Evolutionary conservation across 2,329 filamentous ascomycete species (phyloP), one percentile per base, ranked within the genome.

Genomic region (Pochonia chlamydosporia): DNA sequence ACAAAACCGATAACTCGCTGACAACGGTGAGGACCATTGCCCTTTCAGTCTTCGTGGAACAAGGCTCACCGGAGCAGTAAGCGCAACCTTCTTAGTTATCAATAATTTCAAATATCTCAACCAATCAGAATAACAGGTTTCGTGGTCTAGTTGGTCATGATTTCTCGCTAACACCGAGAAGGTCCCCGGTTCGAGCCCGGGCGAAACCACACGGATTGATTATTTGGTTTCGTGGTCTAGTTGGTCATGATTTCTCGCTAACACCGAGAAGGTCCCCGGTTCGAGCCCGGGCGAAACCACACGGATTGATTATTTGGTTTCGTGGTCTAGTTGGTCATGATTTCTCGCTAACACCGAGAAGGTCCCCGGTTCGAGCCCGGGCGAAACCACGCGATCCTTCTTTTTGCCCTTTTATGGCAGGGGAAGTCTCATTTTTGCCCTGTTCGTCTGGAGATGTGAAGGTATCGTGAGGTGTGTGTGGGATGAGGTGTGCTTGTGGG

Each of bases 281-380:
- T 64, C 62, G 53, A 64, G 59, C 62, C 62, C 62, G 62, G 61
- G 62, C 62, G 61, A 54, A 63, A 64, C 59, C 62, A 63, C 45
- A 10, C 31, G 51, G n/a, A n/a, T n/a, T n/a, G n/a, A n/a, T n/a
- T n/a, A n/a, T n/a, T 13, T 43, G 62, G 62, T 65, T 64, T 53
- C 59, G 63, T 65, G 63, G 63, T 65, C 62, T 64, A 65, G 63
- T 59, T 63, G 63, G 63, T 65, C 56, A 64, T 65, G 61, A 61
- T 61, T 63, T 63, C 61, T 64, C 62, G 60, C 54, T 64, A 63
- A 64, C 62, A 64, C 62, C 62, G 62, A 64, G 62, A 64, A 63
- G 62, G 61, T 64, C 62, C 62, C 61, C 61, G 61, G 62, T 65
- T 65, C 62, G 53, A 64, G 60, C 62, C 62, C 62, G 62, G 61